Evolutionary conservation across 495 filamentous ascomycete species (phyloP).

Genomic region (Lichenothelia convexa): DNA sequence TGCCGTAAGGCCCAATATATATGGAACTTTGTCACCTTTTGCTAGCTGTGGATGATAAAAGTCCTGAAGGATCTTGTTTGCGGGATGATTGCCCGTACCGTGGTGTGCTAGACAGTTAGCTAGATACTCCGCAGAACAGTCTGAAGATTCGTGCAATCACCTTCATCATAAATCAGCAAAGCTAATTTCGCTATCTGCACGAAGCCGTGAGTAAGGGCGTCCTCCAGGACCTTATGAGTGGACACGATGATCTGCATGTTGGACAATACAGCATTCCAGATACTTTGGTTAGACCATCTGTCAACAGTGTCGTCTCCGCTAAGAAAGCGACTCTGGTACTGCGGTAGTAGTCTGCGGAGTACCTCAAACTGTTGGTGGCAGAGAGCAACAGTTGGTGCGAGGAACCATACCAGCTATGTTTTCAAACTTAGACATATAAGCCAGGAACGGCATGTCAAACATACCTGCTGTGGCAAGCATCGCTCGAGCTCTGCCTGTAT

Average conservation of each 20-base stretch:
- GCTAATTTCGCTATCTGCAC: conserved; percentile 45
- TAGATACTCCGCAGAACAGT: background rate
- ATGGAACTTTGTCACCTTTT: conserved; percentile 32
- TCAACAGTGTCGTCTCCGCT: conserved; percentile 53
- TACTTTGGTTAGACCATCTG: conserved; percentile 48
- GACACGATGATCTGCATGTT: conserved; percentile 59
- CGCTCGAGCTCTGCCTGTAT: conserved; percentile 60
- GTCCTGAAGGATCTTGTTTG: conserved; percentile 59
- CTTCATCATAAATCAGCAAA: conserved; percentile 81
- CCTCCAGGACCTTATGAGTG: conserved; percentile 57
- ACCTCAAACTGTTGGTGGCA: conserved; percentile 54
- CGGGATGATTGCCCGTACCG: conserved; percentile 43
- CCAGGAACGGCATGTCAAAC: conserved; percentile 1
- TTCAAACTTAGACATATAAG: conserved; percentile 5
- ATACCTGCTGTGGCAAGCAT: conserved; percentile 15
- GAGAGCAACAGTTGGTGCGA: conserved; percentile 60
- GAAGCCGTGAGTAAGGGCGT: conserved; percentile 69
- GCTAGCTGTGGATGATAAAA: conserved; percentile 43
- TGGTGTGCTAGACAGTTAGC: conserved; percentile 41
- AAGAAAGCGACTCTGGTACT: conserved; percentile 42
- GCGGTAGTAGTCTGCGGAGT: conserved; percentile 41
- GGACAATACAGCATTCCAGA: conserved; percentile 56
- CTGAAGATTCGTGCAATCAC: conserved; percentile 23
- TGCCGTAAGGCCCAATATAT: conserved; percentile 70
- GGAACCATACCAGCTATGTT: conserved; percentile 65